Conservation (phyloP, 2,329 filamentous ascomycete genomes). For the Colletotrichum chrysophilum region DNA sequence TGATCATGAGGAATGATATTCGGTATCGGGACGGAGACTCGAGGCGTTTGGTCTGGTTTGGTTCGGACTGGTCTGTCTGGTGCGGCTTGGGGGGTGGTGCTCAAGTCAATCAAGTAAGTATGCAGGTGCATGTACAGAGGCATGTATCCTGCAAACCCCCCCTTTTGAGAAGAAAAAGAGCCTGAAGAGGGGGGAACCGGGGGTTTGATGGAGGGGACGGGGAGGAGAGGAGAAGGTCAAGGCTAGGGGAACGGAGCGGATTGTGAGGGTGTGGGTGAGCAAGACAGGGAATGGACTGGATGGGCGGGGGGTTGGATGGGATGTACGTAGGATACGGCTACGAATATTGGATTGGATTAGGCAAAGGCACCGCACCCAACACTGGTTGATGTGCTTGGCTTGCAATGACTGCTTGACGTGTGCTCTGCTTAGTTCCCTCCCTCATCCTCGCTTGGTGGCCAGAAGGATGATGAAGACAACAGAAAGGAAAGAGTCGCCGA, state of each 20-base stretch:
- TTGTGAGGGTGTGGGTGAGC: background rate
- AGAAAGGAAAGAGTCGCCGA: background rate
- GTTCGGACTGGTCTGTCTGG: background rate
- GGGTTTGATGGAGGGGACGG: background rate
- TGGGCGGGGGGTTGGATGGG: background rate
- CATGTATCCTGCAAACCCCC: background rate
- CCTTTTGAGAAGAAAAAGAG: background rate
- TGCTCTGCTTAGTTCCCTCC: background rate
- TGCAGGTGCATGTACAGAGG: background rate
- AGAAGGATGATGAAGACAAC: background rate
- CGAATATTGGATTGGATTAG: background rate
- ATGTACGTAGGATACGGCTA: background rate
- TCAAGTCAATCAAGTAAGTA: background rate
- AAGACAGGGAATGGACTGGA: slow-evolving; percentile 8
- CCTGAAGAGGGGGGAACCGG: background rate
- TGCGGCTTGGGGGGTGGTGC: background rate
- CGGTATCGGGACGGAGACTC: slow-evolving; percentile 3
- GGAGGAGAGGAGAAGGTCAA: background rate
- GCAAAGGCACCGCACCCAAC: background rate
- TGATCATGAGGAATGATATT: background rate
- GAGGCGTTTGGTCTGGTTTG: slow-evolving; percentile 7
- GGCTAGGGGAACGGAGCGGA: background rate
- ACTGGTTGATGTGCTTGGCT: background rate
- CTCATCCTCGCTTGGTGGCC: background rate
- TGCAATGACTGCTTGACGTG: background rate